Percentiles rank a stretch among this genome's conserved stretches.
phyloP scores from a whole-genome alignment of 2,329 filamentous ascomycete species.

The Colletotrichum higginsianum region DNA sequence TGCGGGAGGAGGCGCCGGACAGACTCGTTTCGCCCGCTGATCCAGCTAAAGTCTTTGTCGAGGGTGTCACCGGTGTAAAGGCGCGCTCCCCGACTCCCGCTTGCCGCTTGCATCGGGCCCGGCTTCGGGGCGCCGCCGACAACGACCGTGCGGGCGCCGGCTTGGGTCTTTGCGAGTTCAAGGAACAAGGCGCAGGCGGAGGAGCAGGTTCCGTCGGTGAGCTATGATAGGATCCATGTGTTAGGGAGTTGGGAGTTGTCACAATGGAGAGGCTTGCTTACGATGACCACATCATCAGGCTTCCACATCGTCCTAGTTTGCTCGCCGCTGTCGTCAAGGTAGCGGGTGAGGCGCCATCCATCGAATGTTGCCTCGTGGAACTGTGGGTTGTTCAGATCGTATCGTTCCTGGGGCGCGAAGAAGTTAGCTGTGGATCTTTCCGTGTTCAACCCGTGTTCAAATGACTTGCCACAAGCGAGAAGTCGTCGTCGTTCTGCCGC shows the following conservation, averaged over 20 bases:
- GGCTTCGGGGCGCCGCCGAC: slow-evolving; percentile 69
- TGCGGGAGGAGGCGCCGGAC: background rate
- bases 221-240: slow-evolving; percentile 3
- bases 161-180: slow-evolving; percentile 66
- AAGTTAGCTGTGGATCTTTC: background rate
- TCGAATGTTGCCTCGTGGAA: slow-evolving; percentile 19
- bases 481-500: background rate
- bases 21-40: background rate
- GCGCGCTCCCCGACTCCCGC: slow-evolving; percentile 69
- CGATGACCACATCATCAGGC: slow-evolving; percentile 19
- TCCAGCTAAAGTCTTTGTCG: slow-evolving; percentile 31
- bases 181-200: slow-evolving; percentile 73
- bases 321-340: slow-evolving; percentile 5
- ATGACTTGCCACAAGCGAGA: slow-evolving; percentile 13
- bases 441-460: no score
- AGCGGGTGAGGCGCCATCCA: slow-evolving; percentile 21
- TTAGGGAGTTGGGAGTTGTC: background rate
- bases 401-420: slow-evolving; percentile 3
- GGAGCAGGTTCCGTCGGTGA: slow-evolving; percentile 70
- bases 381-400: slow-evolving; percentile 18
- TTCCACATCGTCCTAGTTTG: background rate
- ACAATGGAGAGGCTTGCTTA: background rate
- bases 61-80: slow-evolving; percentile 48
- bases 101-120: slow-evolving; percentile 69
- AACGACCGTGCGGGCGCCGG: slow-evolving; percentile 69